Percentiles rank a stretch among this genome's conserved stretches.
phyloP scores from a whole-genome alignment of 345 rosid species.

The Brassica cretica region DNA sequence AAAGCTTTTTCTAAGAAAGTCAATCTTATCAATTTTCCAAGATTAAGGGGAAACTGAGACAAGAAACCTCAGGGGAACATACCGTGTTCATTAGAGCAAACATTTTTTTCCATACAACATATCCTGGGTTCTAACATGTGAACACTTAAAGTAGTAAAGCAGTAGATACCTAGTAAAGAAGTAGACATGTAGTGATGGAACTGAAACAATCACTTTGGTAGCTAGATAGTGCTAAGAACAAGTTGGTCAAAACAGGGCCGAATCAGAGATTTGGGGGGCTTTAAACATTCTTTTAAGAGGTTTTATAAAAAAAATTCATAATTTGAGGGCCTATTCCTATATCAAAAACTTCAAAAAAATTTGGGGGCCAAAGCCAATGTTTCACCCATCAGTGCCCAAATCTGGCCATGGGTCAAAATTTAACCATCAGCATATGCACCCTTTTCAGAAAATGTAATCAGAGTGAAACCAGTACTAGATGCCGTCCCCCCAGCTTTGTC shows the following conservation, averaged over 20 bases:
- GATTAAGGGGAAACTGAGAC: neutral
- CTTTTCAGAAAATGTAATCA: neutral
- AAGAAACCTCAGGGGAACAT: neutral
- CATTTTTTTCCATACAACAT: neutral
- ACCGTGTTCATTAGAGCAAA: neutral
- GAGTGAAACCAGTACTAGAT: constrained; percentile 35
- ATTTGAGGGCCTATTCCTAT: too few species aligned
- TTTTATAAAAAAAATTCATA: too few species aligned
- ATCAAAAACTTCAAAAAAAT: too few species aligned
- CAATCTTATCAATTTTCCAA: neutral
- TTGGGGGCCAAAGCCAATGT: too few species aligned
- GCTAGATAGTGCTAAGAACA: neutral
- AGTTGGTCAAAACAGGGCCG: too few species aligned
- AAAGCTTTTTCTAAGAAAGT: neutral
- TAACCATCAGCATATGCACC: neutral
- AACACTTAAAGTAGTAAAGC: neutral
- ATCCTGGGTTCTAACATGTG: neutral
- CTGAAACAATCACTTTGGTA: neutral
- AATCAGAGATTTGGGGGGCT: too few species aligned
- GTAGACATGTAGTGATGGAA: neutral
- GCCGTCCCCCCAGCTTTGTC: constrained; percentile 51
- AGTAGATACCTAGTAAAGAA: neutral
- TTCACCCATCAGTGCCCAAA: too few species aligned
- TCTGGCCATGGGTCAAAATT: neutral
- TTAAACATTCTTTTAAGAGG: too few species aligned